phyloP scores from a whole-genome alignment of 495 filamentous ascomycete genomes.

The Lasiosphaeris hirsuta region DNA sequence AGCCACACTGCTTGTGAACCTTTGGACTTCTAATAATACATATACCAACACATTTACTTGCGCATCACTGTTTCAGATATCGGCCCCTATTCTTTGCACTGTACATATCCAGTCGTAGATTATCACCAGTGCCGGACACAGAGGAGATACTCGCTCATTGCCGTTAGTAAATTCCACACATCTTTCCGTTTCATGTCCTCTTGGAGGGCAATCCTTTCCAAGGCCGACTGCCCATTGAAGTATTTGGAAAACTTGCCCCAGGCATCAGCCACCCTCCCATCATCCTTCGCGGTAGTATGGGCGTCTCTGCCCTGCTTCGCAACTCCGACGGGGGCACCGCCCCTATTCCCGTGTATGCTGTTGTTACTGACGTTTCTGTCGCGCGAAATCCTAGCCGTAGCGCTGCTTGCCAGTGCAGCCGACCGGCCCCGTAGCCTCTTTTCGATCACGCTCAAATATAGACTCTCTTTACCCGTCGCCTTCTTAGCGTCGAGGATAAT shows the following conservation, averaged over 20 bases:
- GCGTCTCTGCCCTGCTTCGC: too few relatives aligned
- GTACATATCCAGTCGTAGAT: neutral
- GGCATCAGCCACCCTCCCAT: conserved; percentile 43
- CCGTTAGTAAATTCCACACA: conserved; percentile 64
- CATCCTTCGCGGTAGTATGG: conserved; percentile 18
- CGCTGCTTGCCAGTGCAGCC: conserved; percentile 1
- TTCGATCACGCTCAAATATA: conserved; percentile 71
- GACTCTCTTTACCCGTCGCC: conserved; percentile 59
- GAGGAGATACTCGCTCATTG: conserved; percentile 57
- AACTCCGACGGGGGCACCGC: neutral
- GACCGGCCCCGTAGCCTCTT: conserved; percentile 45
- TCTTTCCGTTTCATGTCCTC: conserved; percentile 84
- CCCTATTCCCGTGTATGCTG: neutral
- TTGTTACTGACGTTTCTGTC: neutral
- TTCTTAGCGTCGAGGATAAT: conserved; percentile 56
- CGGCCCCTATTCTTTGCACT: neutral
- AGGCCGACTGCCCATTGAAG: conserved; percentile 80
- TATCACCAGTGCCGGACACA: conserved; percentile 56
- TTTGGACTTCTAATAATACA: too few relatives aligned
- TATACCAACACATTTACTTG: too few relatives aligned
- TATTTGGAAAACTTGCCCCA: conserved; percentile 66
- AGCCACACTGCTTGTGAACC: too few relatives aligned
- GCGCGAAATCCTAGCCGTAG: neutral
- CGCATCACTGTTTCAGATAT: too few relatives aligned
- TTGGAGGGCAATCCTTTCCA: conserved; percentile 79